Evolutionary conservation across 164 flowering plant genomes (phyloP).

Genomic region (Dillenia turbinata): DNA sequence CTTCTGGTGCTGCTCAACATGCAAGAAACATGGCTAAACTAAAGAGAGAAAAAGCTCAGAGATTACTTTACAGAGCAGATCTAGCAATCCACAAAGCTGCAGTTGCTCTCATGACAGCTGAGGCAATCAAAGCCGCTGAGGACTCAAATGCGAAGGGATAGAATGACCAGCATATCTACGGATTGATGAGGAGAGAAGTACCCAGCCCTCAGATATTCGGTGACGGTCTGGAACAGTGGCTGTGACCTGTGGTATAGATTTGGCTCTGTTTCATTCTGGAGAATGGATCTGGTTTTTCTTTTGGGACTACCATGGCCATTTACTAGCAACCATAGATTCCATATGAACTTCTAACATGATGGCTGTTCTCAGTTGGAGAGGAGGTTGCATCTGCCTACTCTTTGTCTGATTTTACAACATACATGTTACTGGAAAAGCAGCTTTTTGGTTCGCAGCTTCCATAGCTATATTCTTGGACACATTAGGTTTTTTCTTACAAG

Average conservation of each 20-base stretch:
- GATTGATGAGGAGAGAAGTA: neutral
- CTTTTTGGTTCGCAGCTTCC: conserved; percentile 11
- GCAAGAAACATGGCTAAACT: conserved; percentile 73
- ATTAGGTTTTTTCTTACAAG: conserved; percentile 13
- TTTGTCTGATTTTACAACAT: neutral
- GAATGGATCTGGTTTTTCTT: conserved; percentile 7
- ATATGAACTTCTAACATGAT: conserved; percentile 13
- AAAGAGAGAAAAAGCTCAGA: conserved; percentile 79
- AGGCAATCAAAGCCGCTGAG: conserved; percentile 62
- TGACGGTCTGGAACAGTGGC: neutral
- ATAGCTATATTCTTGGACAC: conserved; percentile 5
- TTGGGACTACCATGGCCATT: neutral
- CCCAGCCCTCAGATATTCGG: neutral
- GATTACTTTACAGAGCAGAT: conserved; percentile 71
- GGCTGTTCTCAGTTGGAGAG: conserved; percentile 6
- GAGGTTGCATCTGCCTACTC: neutral
- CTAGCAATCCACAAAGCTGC: conserved; percentile 86
- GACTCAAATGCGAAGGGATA: conserved; percentile 34
- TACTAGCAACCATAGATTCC: conserved; percentile 6
- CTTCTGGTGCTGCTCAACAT: conserved; percentile 76
- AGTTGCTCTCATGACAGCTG: conserved; percentile 82
- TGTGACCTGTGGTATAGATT: neutral
- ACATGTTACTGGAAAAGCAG: conserved; percentile 3
- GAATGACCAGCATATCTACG: conserved; percentile 5
- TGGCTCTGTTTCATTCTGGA: conserved; percentile 11